Conservation (phyloP, 495 filamentous ascomycete species). For the Terfezia boudieri region DNA sequence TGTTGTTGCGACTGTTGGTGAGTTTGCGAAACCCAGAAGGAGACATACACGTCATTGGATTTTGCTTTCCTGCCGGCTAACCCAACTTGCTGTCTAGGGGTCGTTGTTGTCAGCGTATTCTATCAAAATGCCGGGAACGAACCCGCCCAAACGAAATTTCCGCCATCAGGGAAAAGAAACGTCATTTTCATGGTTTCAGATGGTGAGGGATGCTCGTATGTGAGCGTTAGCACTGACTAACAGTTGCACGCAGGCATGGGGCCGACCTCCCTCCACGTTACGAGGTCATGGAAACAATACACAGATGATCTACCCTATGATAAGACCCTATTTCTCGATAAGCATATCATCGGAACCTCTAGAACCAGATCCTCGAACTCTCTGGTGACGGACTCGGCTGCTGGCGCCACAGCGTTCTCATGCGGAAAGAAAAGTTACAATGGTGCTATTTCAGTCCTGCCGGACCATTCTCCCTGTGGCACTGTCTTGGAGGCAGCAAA, state of each 20-base stretch:
- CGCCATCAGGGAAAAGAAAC: constrained; percentile 58
- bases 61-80: too few relatives aligned
- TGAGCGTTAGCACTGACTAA: background rate
- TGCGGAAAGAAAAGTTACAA: constrained; percentile 89
- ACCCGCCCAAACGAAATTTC: constrained; percentile 18
- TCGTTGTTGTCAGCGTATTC: background rate
- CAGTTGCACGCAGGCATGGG: constrained; percentile 44
- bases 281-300: constrained; percentile 57
- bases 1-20: constrained; percentile 51
- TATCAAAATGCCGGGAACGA: background rate
- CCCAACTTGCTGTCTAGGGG: background rate
- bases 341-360: constrained; percentile 70
- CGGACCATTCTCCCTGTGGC: constrained; percentile 67
- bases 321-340: constrained; percentile 55
- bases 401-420: constrained; percentile 87
- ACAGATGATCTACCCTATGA: constrained; percentile 39
- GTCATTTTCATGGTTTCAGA: constrained; percentile 98
- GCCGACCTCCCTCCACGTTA: constrained; percentile 66
- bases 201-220: constrained; percentile 17
- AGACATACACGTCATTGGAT: too few relatives aligned
- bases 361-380: constrained; percentile 62
- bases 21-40: background rate
- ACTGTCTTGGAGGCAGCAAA: constrained; percentile 91
- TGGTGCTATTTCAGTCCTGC: constrained; percentile 74
- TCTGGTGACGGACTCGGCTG: constrained; percentile 82